phyloP scores from a whole-genome alignment of 1,284 basidiomycete species.

The Sporisorium scitamineum region DNA sequence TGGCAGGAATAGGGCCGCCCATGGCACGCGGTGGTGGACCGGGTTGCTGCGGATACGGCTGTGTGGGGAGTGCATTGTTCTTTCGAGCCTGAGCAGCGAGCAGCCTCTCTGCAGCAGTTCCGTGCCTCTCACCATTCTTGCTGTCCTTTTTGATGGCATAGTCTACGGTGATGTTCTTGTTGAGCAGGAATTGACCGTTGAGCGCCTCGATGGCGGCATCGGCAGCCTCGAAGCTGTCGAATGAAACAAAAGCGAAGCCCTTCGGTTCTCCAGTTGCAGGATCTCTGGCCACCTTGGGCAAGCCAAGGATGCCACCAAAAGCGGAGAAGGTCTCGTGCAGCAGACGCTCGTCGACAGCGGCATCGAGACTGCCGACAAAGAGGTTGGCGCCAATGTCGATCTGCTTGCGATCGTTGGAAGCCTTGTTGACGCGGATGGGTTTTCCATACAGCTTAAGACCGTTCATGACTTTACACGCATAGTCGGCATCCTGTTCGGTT shows the following conservation, averaged over 20 bases:
- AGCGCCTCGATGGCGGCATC: slow-evolving; percentile 96
- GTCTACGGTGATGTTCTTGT: slow-evolving; percentile 94
- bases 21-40: slow-evolving; percentile 12
- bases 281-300: slow-evolving; percentile 94
- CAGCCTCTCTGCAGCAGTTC: slow-evolving; percentile 91
- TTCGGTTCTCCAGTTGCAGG: slow-evolving; percentile 85
- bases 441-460: slow-evolving; percentile 99
- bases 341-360: slow-evolving; percentile 90
- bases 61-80: slow-evolving; percentile 82
- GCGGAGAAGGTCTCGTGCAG: slow-evolving; percentile 94
- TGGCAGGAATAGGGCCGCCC: slow-evolving; percentile 2
- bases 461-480: slow-evolving; percentile 99
- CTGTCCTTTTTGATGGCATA: slow-evolving; percentile 99
- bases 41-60: slow-evolving; percentile 19
- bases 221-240: slow-evolving; percentile 95
- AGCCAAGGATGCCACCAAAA: slow-evolving; percentile 92
- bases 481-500: slow-evolving; percentile 97
- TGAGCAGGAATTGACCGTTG: slow-evolving; percentile 97
- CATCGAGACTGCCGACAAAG: slow-evolving; percentile 94
- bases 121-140: slow-evolving; percentile 95
- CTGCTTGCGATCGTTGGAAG: slow-evolving; percentile 92
- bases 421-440: slow-evolving; percentile 97
- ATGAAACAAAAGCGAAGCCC: slow-evolving; percentile 95
- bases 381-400: slow-evolving; percentile 97
- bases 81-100: slow-evolving; percentile 94